Base-by-base conservation (phyloP, 2,329 filamentous ascomycete species). In the Coniochaeta sp. region DNA sequence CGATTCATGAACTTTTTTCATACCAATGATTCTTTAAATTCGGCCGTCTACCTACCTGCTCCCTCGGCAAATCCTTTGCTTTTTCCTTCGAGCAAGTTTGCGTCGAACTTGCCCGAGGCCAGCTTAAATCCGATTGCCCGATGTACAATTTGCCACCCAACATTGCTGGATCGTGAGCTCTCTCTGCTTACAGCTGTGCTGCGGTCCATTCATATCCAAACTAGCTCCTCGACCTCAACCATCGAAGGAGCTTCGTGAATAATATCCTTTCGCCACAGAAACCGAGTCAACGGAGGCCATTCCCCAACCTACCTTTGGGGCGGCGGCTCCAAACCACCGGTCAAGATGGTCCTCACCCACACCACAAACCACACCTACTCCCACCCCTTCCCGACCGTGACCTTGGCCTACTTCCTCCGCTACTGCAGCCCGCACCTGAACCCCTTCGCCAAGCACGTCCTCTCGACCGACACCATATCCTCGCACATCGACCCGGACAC, bases 401-500 rank as follows among this genome's bases (percentile, higher is more conserved):
- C 90, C 56, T 87, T 95, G 73, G 90, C 90, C 76, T 95, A 91
- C 81, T 95, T 93, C 76, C 87, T 95, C 57, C 89, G 90, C 65
- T 95, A 95, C 76, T 91, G 89, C 62, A 85, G 82, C 5, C 81
- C 82, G 32, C 79, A 84, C 65, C 77, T 84, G 65, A 95, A 93
- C 70, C 90, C 90, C 7, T 93, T 93, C 77, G 88, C 87, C 65
- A 86, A 84, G 64, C 90, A 95, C 77, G 90, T 95, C 58, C 79
- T 92, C 67, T 91, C 89, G 70, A 92, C 89, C 73, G 90, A 95
- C 74, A 91, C 89, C 68, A 90, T 95, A 72, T 84, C 85, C 56
- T 88, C 86, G 65, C 79, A 83, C 72, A 84, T 91, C 74, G 90
- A 93, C 73, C 81, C 87, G 7, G 76, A 75, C n/a, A 90, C 89